These are phyloP conservation scores for Senna tora DNA, from an alignment of 306 rosid species.

Conservation along the genomic window DNA sequence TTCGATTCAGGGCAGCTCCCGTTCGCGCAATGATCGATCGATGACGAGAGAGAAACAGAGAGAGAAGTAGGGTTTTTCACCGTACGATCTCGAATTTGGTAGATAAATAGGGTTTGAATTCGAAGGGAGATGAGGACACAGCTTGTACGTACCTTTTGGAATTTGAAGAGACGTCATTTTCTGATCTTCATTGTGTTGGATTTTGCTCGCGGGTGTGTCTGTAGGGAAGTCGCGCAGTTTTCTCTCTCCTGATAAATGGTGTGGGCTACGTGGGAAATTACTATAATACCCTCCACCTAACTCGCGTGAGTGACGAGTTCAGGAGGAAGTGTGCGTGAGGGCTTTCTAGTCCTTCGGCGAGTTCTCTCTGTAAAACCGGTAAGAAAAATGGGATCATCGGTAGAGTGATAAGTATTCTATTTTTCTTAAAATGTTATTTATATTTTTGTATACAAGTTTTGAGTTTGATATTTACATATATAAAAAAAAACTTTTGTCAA, in stretches of 20 bases:
- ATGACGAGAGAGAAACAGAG: conserved; percentile 19
- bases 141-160: not conserved
- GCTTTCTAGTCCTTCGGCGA: not conserved
- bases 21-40: conserved; percentile 18
- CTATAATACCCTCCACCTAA: not conserved
- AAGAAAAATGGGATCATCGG: not conserved
- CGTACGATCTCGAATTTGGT: conserved; percentile 3
- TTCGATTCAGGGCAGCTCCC: not conserved
- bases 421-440: no score
- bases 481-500: no score
- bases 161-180: conserved; percentile 20
- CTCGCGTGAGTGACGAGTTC: not conserved
- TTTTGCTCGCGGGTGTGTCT: conserved; percentile 16
- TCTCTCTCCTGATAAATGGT: not conserved
- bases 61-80: conserved; percentile 11
- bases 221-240: conserved; percentile 33
- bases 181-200: conserved; percentile 15
- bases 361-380: not conserved
- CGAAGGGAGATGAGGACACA: conserved; percentile 23
- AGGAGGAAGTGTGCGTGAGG: not conserved
- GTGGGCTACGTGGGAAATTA: not conserved
- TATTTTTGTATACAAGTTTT: no score
- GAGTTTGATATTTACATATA: no score
- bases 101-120: conserved; percentile 16
- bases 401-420: no score